phyloP scores from a whole-genome alignment of 495 filamentous ascomycete genomes.

The Penicillium bovifimosum region DNA sequence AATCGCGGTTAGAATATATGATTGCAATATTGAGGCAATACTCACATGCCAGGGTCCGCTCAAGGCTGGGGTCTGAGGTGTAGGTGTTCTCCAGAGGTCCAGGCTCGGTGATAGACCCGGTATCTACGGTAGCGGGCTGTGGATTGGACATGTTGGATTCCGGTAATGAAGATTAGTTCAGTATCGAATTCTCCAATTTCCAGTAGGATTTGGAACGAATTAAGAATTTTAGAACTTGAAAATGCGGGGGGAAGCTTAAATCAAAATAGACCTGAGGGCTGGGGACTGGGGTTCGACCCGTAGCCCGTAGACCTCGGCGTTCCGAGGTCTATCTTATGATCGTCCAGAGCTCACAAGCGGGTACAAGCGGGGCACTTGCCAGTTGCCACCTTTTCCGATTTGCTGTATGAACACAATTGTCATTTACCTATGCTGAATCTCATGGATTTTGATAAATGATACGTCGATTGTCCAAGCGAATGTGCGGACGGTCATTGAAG shows the following conservation, averaged over 20 bases:
- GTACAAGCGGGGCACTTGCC: too few relatives aligned
- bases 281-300: too few relatives aligned
- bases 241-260: not conserved
- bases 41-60: slow-evolving; percentile 24
- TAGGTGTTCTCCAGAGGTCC: slow-evolving; percentile 28
- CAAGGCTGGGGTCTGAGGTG: slow-evolving; percentile 28
- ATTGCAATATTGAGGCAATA: not conserved
- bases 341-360: not conserved
- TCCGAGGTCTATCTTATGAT: slow-evolving; percentile 12
- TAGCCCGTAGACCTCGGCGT: slow-evolving; percentile 22
- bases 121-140: slow-evolving; percentile 29
- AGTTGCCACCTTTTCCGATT: too few relatives aligned
- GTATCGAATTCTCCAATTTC: not conserved
- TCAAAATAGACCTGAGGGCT: too few relatives aligned
- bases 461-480: too few relatives aligned
- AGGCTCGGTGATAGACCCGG: slow-evolving; percentile 29
- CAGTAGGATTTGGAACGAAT: not conserved
- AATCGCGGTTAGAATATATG: not conserved
- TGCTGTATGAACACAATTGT: too few relatives aligned
- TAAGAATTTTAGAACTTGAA: not conserved
- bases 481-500: too few relatives aligned
- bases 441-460: too few relatives aligned
- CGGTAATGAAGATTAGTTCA: not conserved
- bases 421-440: too few relatives aligned
- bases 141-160: not conserved